Evolutionary conservation across 108 stramenopile genomes (phyloP), one percentile per base, ranked within the genome.

Genomic region (Skeletonema potamos): DNA sequence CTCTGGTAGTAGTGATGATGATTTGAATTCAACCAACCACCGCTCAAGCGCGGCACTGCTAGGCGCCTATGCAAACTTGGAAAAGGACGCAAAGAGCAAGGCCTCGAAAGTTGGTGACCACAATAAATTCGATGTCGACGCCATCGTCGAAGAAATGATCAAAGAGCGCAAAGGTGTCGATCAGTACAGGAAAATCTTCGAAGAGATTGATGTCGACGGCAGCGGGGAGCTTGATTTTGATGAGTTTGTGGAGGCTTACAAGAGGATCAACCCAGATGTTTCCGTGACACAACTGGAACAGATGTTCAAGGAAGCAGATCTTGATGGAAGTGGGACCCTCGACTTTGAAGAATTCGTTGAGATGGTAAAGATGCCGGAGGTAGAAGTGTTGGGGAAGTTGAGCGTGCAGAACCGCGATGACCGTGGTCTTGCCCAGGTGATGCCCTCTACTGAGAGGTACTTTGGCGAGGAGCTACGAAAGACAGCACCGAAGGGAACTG

Each of bases 391-490:
- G 10, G 58, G 76, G 3, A 84, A 78, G 60, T 28, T 82, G 5
- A 76, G 82, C 27, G 77, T 85, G 3, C 61, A 71, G 44, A 82
- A 77, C 74, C 77, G 87, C 5, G 84, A 89, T 59, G 62, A 57
- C 0, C 83, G 85, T 34, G 91, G 91, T 11, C 64, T 87, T 2
- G 76, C 87, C 59, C 83, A 84, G 55, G 68, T 92, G 18, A 54
- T 84, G 55, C 73, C 83, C 1, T 78, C 65, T 54, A 63, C 18
- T 6, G 91, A 92, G 59, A 75, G 60, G 34, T 89, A 85, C 72
- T 92, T 88, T 86, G 88, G 91, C 10, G 84, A 88, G 58, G 72
- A 58, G 10, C 39, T 92, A 28, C 62, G 51, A 20, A 65, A 58
- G 29, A 74, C 26, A 41, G 13, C 39, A 18, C 73, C 76, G 62